A percentile compares a stretch with the other conserved stretches of the same genome.
These are phyloP conservation scores for Elaeis oleifera DNA, from an alignment of 202 grass and related monocot species.

Conservation along the genomic window DNA sequence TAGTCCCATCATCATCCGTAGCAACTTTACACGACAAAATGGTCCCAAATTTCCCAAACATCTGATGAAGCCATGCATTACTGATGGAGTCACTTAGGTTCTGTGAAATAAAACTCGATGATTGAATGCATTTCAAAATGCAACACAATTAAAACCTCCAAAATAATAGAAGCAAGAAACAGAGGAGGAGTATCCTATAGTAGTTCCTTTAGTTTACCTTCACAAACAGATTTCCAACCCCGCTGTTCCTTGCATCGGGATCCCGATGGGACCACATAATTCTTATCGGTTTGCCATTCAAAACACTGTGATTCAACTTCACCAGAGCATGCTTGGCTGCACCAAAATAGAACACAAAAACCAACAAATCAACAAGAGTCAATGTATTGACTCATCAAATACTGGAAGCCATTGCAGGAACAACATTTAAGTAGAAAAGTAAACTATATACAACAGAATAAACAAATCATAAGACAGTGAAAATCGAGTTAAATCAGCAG, in stretches of 20 bases:
- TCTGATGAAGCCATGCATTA: constrained; percentile 49
- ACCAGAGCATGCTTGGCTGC: constrained; percentile 51
- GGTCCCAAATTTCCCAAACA: constrained; percentile 68
- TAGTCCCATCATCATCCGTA: constrained; percentile 53
- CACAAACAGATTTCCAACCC: constrained; percentile 85
- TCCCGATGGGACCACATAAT: constrained; percentile 76
- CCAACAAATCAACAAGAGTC: not conserved
- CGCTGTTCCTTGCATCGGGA: constrained; percentile 55
- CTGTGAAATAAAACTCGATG: constrained; percentile 21
- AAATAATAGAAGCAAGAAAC: not conserved
- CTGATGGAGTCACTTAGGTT: constrained; percentile 48
- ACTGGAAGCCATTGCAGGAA: no score
- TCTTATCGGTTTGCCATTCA: constrained; percentile 61
- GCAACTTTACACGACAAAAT: constrained; percentile 66
- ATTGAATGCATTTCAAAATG: not conserved
- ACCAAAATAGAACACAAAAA: not conserved
- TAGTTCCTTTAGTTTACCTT: constrained; percentile 42
- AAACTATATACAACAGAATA: no score
- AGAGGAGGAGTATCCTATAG: not conserved
- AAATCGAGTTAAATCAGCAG: no score
- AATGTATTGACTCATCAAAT: no score
- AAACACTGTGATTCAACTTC: constrained; percentile 54
- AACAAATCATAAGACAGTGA: no score
- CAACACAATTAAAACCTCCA: constrained; percentile 1
- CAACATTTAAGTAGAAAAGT: no score